Base-by-base conservation (phyloP, 225 moss, liverwort and hornwort species). In the Thuidium tamariscinum region DNA sequence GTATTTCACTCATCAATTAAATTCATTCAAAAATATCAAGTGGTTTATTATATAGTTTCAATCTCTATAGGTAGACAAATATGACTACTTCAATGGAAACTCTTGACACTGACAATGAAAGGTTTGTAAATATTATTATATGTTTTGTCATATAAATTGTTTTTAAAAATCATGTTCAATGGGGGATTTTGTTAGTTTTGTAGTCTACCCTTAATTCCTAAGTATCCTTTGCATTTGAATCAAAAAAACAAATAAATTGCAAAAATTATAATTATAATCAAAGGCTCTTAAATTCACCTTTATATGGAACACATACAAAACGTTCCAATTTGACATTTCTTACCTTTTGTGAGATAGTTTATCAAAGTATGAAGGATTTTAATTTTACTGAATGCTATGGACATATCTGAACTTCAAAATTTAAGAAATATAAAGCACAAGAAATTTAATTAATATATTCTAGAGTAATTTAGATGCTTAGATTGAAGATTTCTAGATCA, bases 341-440 rank as follows among this genome's bases (percentile, higher is more conserved):
- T 36, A 21, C 21, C 6, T 36, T 20, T 66, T 66, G 20, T 36
- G 3, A 20, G 11, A 66, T 66, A 66, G 5, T 65, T 36, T 3
- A 36, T 20, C 5, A 65, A 34, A 65, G 5, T 20, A 20, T 6
- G 11, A 65, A 65, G 5, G 1, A 18, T 20, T 20, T n/a, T 65
- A 64, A 36, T 20, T 65, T 36, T 6, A 11, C 11, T n/a, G 4
- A 20, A 3, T 1, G 2, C 10, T 2, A 0, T 17, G 2, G 9
- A 18, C 9, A 5, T 34, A 63, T 63, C 3, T 9, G 18, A 64
- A 34, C 9, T 64, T 64, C 18, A 18, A 64, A 18, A 64, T 18
- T 64, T 17, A 64, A 34, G 5, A 64, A 64, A 34, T 34, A 64
- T 34, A 18, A 5, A 34, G 4, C 5, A 17, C 2, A 3, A n/a